Base-by-base conservation (phyloP, 805 yeast species). In the Yamadazyma ubonensis region DNA sequence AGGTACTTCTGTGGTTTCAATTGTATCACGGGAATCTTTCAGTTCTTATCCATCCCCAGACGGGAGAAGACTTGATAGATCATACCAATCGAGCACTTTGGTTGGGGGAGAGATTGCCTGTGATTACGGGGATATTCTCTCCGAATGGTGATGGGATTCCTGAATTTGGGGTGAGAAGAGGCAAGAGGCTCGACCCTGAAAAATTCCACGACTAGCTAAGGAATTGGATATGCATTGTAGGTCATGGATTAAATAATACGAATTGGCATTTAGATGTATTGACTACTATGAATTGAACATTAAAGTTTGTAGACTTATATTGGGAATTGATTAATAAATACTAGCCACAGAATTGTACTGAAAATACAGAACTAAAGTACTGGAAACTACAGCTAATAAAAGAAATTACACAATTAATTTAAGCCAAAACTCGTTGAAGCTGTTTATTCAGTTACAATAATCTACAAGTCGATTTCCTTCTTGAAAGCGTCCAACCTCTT, bases 401-500 rank as follows among this genome's bases (percentile, higher is more conserved):
- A 28, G 31, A 7, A 22, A 22, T 22, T 7, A 22, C n/a, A 12
- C n/a, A 9, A 27, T 12, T 27, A 12, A n/a, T n/a, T n/a, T 28
- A 4, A 6, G 33, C 10, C 7, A 19, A 19, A 10, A 27, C 17
- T 20, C 8, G 29, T n/a, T 12, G 27, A 12, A 9, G 18, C 29
- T 33, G 18, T 33, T 15, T 12, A 33, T n/a, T n/a, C n/a, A n/a
- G n/a, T 5, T 6, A 10, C 11, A n/a, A 22, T 29, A 15, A 18
- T 22, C 41, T 50, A 56, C 37, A 56, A 50, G 9, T 48, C 46
- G 29, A 46, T 36, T 31, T 63, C 70, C 42, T 59, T 59, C 49
- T 57, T 66, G 52, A 70, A 65, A 29, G 55, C 59, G 52, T 83
- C 90, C 39, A 82, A 65, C 45, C 74, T 63, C 49, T 71, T 75